Evolutionary conservation across 225 moss, liverwort and hornwort species (phyloP).

Genomic region (Marchantia polymorpha): DNA sequence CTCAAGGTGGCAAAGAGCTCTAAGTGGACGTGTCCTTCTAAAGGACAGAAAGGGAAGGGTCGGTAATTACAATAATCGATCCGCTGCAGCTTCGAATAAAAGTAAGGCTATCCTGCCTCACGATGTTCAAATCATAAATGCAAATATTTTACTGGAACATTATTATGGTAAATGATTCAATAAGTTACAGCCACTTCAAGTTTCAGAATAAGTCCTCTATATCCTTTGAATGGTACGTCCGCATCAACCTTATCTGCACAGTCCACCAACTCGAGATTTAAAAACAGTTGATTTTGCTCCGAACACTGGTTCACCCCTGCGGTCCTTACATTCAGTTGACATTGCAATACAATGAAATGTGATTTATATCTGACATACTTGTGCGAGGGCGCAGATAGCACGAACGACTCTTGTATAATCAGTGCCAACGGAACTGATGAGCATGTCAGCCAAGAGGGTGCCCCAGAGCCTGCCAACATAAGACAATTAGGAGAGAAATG

Average conservation of each 20-base stretch:
- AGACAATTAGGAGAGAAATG: not conserved
- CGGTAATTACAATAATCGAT: not conserved
- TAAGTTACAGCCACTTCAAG: no score
- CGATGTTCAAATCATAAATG: not conserved
- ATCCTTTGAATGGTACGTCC: slow-evolving; percentile 41
- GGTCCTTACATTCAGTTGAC: not conserved
- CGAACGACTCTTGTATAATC: slow-evolving; percentile 93
- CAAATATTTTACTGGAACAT: not conserved
- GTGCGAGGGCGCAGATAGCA: slow-evolving; percentile 94
- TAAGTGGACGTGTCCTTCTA: not conserved
- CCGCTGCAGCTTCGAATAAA: not conserved
- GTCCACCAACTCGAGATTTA: not conserved
- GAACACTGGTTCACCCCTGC: not conserved
- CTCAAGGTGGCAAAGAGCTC: not conserved
- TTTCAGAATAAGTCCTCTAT: slow-evolving; percentile 1
- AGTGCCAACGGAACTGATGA: slow-evolving; percentile 85
- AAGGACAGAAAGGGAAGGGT: not conserved
- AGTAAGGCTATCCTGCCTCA: not conserved
- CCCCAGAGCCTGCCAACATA: slow-evolving; percentile 74
- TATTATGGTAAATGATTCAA: not conserved
- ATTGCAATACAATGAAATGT: no score
- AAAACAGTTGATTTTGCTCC: not conserved
- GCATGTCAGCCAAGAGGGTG: slow-evolving; percentile 77
- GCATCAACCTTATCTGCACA: slow-evolving; percentile 68
- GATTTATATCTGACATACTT: slow-evolving; percentile 41